These are phyloP conservation scores for Phytopythium cucurbitacearum DNA, from an alignment of 352 stramenopile species.

Conservation along the genomic window DNA sequence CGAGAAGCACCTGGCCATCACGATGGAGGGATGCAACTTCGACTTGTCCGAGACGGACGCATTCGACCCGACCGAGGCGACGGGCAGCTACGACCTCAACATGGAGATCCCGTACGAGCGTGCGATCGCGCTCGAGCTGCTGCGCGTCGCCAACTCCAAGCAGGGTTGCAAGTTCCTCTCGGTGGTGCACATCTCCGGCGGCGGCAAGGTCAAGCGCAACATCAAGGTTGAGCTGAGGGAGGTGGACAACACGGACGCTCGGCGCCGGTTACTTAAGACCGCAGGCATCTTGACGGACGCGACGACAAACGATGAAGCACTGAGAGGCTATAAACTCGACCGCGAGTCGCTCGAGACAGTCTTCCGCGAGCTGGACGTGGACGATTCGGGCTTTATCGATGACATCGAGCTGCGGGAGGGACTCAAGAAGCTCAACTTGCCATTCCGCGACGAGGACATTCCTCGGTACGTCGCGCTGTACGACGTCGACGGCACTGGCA, in stretches of 20 bases:
- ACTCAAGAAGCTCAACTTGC: conserved; percentile 44
- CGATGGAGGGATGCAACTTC: conserved; percentile 76
- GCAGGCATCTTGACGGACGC: conserved; percentile 55
- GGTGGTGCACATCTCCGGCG: conserved; percentile 39
- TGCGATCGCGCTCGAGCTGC: conserved; percentile 61
- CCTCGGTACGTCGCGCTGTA: conserved; percentile 63
- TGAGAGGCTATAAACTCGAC: conserved; percentile 37
- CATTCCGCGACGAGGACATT: conserved; percentile 60
- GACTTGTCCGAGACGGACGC: conserved; percentile 55
- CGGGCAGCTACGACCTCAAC: conserved; percentile 71
- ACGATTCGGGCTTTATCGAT: conserved; percentile 66
- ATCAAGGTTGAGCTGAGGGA: conserved; percentile 70
- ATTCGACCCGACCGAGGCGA: conserved; percentile 68
- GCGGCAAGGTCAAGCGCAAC: conserved; percentile 36
- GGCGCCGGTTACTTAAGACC: conserved; percentile 56
- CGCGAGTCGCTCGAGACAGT: conserved; percentile 39
- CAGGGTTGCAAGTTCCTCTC: conserved; percentile 83
- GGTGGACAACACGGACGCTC: conserved; percentile 29
- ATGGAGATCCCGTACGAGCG: conserved; percentile 74
- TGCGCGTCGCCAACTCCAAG: conserved; percentile 68
- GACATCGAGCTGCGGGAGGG: conserved; percentile 45
- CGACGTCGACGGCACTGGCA: conserved; percentile 67
- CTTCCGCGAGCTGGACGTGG: conserved; percentile 64
- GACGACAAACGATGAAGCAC: conserved; percentile 18
- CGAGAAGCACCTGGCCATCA: conserved; percentile 48